A percentile compares a stretch with the other conserved stretches of the same genome.
These are phyloP conservation scores for Boletus fagicola DNA, from an alignment of 768 basidiomycete genomes.

Conservation along the genomic window DNA sequence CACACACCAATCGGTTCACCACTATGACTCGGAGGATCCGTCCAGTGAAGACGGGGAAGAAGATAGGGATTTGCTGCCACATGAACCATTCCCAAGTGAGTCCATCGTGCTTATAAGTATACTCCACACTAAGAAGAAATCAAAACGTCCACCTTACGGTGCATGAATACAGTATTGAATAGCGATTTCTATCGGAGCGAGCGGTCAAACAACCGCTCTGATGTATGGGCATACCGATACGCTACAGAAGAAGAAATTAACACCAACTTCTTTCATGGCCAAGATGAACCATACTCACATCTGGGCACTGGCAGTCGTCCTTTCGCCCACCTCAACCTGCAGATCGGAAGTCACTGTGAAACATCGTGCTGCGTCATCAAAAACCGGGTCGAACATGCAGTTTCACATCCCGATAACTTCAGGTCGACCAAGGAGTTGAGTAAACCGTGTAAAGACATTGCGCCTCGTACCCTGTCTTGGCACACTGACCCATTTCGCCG, in stretches of 20 bases:
- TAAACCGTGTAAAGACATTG: neutral
- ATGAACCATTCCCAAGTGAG: constrained; percentile 30
- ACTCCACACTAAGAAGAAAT: constrained; percentile 3
- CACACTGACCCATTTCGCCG: neutral
- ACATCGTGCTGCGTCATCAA: constrained; percentile 9
- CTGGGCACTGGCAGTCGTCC: neutral
- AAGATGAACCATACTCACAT: constrained; percentile 13
- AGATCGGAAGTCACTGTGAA: constrained; percentile 3
- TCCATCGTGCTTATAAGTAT: neutral
- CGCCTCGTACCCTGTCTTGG: neutral
- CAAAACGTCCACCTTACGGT: neutral
- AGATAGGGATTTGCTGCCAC: constrained; percentile 6
- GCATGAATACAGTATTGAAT: constrained; percentile 19
- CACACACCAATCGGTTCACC: neutral
- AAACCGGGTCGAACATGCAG: constrained; percentile 2
- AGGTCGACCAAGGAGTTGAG: neutral
- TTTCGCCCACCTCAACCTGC: neutral
- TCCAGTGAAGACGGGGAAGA: constrained; percentile 21
- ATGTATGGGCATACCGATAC: constrained; percentile 33
- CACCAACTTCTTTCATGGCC: constrained; percentile 25
- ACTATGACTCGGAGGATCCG: constrained; percentile 2
- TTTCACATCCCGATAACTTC: neutral
- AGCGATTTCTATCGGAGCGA: constrained; percentile 16
- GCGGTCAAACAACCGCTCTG: neutral
- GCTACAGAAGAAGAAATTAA: constrained; percentile 31